phyloP scores from a whole-genome alignment of 495 filamentous ascomycete species.

The Glarea lozoyensis region DNA sequence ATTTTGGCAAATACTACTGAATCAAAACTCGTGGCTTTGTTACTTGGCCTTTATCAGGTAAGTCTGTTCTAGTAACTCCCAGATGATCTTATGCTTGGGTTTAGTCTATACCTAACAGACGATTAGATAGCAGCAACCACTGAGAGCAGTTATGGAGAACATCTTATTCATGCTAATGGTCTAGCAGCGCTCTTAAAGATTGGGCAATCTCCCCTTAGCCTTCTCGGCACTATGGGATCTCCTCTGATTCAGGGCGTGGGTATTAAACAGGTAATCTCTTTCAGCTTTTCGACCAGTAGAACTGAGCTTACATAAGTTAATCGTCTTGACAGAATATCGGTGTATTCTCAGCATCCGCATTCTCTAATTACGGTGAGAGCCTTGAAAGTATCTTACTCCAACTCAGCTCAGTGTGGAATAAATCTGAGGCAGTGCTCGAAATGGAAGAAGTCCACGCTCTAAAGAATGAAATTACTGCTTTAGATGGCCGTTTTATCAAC shows the following conservation, averaged over 20 bases:
- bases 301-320: too few species aligned
- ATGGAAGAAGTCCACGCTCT: neutral
- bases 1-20: slow-evolving; percentile 10
- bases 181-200: slow-evolving; percentile 4
- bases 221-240: neutral
- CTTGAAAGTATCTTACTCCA: slow-evolving; percentile 4
- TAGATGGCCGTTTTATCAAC: neutral
- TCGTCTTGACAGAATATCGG: too few species aligned
- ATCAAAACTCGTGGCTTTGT: slow-evolving; percentile 16
- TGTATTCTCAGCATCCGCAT: slow-evolving; percentile 3
- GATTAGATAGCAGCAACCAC: slow-evolving; percentile 2
- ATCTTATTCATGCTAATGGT: slow-evolving; percentile 8
- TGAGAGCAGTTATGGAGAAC: slow-evolving; percentile 3
- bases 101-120: neutral
- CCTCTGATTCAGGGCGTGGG: too few species aligned
- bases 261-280: too few species aligned
- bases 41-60: slow-evolving; percentile 28
- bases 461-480: neutral
- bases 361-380: neutral
- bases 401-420: slow-evolving; percentile 3
- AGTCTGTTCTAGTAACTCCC: neutral
- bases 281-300: too few species aligned
- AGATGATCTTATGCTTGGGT: too few species aligned
- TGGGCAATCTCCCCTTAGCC: slow-evolving; percentile 3
- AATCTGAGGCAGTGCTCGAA: neutral